These are phyloP conservation scores for Umbilicus rupestris DNA, from an alignment of 164 flowering plant species.

Conservation along the genomic window DNA sequence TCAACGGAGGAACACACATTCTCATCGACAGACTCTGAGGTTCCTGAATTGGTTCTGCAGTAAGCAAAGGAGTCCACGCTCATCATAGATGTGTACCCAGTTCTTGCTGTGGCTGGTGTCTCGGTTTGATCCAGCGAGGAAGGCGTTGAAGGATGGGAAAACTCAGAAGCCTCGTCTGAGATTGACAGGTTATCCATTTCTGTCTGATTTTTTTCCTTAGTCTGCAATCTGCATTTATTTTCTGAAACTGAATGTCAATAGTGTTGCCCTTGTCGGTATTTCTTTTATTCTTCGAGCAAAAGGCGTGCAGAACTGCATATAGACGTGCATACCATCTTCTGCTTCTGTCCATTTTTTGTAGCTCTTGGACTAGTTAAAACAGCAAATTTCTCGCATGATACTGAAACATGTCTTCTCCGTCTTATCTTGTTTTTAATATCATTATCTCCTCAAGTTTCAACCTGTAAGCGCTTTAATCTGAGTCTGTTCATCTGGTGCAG, in stretches of 20 bases:
- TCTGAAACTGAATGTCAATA: too few relatives aligned
- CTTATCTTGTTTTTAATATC: too few relatives aligned
- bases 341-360: too few relatives aligned
- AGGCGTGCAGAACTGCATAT: too few relatives aligned
- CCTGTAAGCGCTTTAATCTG: too few relatives aligned
- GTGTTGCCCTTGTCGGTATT: too few relatives aligned
- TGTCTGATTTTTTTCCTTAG: background rate
- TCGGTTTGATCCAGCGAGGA: conserved; percentile 43
- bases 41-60: conserved; percentile 60
- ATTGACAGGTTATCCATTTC: conserved; percentile 37
- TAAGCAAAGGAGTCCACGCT: conserved; percentile 45
- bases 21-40: conserved; percentile 52
- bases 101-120: conserved; percentile 32
- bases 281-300: too few relatives aligned
- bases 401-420: background rate
- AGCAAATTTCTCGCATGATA: background rate
- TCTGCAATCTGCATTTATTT: too few relatives aligned
- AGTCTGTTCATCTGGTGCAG: too few relatives aligned
- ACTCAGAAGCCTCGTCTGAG: conserved; percentile 34
- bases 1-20: conserved; percentile 33
- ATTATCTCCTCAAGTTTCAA: too few relatives aligned
- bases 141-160: conserved; percentile 42
- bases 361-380: background rate
- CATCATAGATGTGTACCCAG: conserved; percentile 31
- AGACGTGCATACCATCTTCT: too few relatives aligned